Evolutionary conservation across 768 basidiomycete genomes (phyloP), one percentile per base, ranked within the genome.

Genomic region (Amanita exitialis): DNA sequence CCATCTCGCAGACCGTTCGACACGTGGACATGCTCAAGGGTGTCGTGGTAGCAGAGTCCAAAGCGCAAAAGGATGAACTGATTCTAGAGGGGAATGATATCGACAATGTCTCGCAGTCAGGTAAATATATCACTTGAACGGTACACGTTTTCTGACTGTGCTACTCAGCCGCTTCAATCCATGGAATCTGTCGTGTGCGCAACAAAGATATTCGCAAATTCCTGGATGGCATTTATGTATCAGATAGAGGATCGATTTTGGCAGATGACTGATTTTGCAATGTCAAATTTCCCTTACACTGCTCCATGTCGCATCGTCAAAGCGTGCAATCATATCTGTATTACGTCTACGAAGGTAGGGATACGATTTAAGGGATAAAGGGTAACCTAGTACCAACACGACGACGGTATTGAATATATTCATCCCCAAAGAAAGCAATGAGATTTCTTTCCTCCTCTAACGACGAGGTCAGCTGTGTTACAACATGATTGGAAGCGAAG

Each of bases 151-250:
- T 23, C 55, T 37, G 54, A 42, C 43, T 27, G 21, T 52, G 25
- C 47, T 2, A 44, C 16, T 18, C 55, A 85, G 92, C 96, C 54
- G 96, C 96, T 43, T 90, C 90, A 37, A 98, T 99, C 66, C 96
- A 98, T 67, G 94, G 94, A 59, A 77, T 86, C 55, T 96, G 92
- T 76, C 82, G 86, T 59, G 96, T 99, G 63, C 87, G 91, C 70
- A 96, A 98, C 86, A 99, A 99, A 78, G 95, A 95, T 78, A 97
- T 98, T 72, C 91, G 95, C 62, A 96, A 97, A 78, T 96, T 97
- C 79, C 76, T 96, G 67, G 90, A 94, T 65, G 88, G 90, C 67
- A 80, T 93, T 72, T 92, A 92, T 61, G 90, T 92, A 54, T 92
- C 90, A 34, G 85, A 86, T 62, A 84, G 80, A 73, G 79, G 80